Base-by-base conservation (phyloP, 2,329 filamentous ascomycete species). In the Xylaria sp. region DNA sequence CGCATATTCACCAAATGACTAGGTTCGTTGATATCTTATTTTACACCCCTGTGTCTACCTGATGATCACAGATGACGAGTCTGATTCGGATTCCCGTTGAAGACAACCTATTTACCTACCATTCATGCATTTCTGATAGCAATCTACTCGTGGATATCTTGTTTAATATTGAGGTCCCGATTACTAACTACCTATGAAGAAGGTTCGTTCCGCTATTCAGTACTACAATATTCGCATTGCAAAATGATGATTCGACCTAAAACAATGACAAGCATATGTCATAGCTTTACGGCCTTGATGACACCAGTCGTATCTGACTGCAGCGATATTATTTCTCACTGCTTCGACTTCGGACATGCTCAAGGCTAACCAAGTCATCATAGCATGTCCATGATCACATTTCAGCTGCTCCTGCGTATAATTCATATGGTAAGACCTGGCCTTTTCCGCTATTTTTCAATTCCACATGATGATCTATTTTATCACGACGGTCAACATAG, bases 191-290 rank as follows among this genome's bases (percentile, higher is more conserved):
- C 33, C 6, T 48, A 1, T 2, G 15, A 13, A 38, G 31, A 36
- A 72, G 71, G 68, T 72, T 72, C 48, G 68, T 71, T 63, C 49
- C 20, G 13, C 57, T 63, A 63, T 64, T 40, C 31, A 40, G 40
- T 42, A 51, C 56, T n/a, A 40, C 20, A 31, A 23, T 31, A 61
- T 49, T 65, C 63, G 48, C 38, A 40, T 69, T 77, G 77, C 80
- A 81, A 75, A 77, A 89, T 96, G 93, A 96, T 96, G 93, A 96
- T 87, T 81, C 86, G 88, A 93, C 91, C 65, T 44, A 88, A 86
- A 84, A 87, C 85, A 91, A 89, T 89, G 93, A 97, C 93, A 97
- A 97, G 93, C 93, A 97, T 97, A 97, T 97, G 93, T 97, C 93
- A 87, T 90, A 97, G 93, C 89, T 86, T 83, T 72, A 80, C 79